These are phyloP conservation scores for Gossypium davidsonii DNA, from an alignment of 441 rosid genomes.

Conservation along the genomic window DNA sequence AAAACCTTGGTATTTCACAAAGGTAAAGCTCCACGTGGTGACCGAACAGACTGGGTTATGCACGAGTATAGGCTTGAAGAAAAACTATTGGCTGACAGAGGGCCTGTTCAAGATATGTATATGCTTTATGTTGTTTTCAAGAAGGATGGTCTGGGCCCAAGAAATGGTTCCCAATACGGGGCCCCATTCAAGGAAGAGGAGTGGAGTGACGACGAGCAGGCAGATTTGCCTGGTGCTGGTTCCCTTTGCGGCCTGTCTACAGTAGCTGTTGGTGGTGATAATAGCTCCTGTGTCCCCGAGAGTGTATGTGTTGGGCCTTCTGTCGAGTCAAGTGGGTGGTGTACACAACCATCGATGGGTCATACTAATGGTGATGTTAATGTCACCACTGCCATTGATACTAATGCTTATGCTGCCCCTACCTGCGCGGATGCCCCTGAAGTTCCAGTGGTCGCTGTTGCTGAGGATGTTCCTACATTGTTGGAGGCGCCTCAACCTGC, in stretches of 20 bases:
- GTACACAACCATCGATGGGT: constrained; percentile 8
- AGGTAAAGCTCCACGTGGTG: constrained; percentile 50
- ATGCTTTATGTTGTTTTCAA: constrained; percentile 56
- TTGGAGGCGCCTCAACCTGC: constrained; percentile 15
- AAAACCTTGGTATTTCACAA: constrained; percentile 61
- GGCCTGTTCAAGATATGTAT: constrained; percentile 53
- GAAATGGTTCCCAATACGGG: constrained; percentile 83
- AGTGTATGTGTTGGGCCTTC: constrained; percentile 16
- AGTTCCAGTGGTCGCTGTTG: background rate
- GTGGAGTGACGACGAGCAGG: constrained; percentile 48
- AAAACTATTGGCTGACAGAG: constrained; percentile 13
- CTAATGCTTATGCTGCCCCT: background rate
- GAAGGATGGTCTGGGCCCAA: constrained; percentile 82
- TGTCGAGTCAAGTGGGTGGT: constrained; percentile 24
- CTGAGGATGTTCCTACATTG: background rate
- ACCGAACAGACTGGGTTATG: constrained; percentile 86
- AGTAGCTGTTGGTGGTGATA: background rate
- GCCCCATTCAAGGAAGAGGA: constrained; percentile 81
- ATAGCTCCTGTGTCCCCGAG: constrained; percentile 12
- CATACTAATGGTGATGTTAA: background rate
- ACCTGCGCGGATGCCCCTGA: background rate
- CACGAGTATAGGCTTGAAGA: constrained; percentile 48
- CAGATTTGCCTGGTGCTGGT: background rate
- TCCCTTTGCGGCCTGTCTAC: constrained; percentile 3
- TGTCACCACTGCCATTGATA: background rate